phyloP scores from a whole-genome alignment of 805 yeast species.

The Kodamaea neixiangensis region DNA sequence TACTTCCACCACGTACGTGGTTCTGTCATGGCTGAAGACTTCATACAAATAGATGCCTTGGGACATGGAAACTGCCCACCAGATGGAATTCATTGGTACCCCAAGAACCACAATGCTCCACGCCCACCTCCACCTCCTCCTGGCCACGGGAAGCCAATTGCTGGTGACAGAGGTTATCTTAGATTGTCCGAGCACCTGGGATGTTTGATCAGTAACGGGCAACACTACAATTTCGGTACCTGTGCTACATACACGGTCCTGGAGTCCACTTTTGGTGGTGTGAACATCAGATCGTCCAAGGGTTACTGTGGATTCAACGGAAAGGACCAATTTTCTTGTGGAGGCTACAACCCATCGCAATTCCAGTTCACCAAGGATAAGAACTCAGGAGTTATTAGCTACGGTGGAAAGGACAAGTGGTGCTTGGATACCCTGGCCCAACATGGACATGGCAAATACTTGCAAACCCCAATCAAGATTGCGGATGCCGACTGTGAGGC shows the following conservation, averaged over 20 bases:
- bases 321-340: conserved; percentile 17
- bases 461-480: conserved; percentile 24
- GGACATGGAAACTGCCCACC: conserved; percentile 60
- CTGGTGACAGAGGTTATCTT: conserved; percentile 36
- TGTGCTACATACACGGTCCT: conserved; percentile 73
- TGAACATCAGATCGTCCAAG: conserved; percentile 62
- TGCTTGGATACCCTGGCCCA: conserved; percentile 32
- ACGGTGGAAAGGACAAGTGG: conserved; percentile 67
- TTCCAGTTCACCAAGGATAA: conserved; percentile 62
- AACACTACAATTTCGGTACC: conserved; percentile 79
- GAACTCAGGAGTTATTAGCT: conserved; percentile 48
- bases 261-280: conserved; percentile 72
- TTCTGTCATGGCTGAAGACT: conserved; percentile 17
- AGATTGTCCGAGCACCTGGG: conserved; percentile 57
- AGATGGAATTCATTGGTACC: conserved; percentile 68
- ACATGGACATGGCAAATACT: conserved; percentile 25
- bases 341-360: conserved; percentile 21
- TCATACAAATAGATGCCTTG: conserved; percentile 50
- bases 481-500: conserved; percentile 20
- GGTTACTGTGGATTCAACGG: conserved; percentile 63
- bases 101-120: conserved; percentile 48
- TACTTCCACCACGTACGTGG: conserved; percentile 28
- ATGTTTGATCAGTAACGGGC: conserved; percentile 83
- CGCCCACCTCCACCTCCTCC: conserved; percentile 6
- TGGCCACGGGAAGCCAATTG: conserved; percentile 10